Evolutionary conservation across 345 rosid species (phyloP).

Genomic region (Boechera retrofracta): DNA sequence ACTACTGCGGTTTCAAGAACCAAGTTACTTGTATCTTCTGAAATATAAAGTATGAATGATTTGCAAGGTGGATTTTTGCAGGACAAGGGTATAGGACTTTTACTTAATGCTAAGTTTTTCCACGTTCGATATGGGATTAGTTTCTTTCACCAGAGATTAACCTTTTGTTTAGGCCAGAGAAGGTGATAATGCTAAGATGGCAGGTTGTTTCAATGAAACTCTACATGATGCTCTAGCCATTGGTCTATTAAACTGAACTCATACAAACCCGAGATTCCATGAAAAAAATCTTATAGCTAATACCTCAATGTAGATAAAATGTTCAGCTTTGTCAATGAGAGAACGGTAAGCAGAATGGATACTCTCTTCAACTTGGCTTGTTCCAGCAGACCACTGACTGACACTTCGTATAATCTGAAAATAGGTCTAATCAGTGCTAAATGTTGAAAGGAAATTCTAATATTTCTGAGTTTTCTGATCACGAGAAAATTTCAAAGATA

Average conservation of each 20-base stretch:
- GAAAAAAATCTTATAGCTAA: constrained; percentile 18
- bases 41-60: constrained; percentile 1
- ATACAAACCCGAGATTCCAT: not conserved
- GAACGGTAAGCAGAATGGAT: constrained; percentile 92
- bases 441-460: constrained; percentile 13
- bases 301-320: constrained; percentile 95
- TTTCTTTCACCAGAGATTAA: constrained; percentile 6
- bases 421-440: constrained; percentile 33
- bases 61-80: constrained; percentile 11
- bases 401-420: constrained; percentile 96
- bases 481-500: constrained; percentile 5
- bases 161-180: not conserved
- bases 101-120: constrained; percentile 4
- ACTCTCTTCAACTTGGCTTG: constrained; percentile 95
- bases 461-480: not conserved
- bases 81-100: not conserved
- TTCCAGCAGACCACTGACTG: constrained; percentile 99
- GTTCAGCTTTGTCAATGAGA: constrained; percentile 96
- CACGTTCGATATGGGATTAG: not conserved
- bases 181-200: not conserved
- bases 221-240: constrained; percentile 17
- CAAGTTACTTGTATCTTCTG: constrained; percentile 5
- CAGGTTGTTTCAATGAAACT: constrained; percentile 16
- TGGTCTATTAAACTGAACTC: constrained; percentile 21
- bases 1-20: constrained; percentile 24